phyloP scores from a whole-genome alignment of 169 alveolate species.

The Toxoplasma gondii region DNA sequence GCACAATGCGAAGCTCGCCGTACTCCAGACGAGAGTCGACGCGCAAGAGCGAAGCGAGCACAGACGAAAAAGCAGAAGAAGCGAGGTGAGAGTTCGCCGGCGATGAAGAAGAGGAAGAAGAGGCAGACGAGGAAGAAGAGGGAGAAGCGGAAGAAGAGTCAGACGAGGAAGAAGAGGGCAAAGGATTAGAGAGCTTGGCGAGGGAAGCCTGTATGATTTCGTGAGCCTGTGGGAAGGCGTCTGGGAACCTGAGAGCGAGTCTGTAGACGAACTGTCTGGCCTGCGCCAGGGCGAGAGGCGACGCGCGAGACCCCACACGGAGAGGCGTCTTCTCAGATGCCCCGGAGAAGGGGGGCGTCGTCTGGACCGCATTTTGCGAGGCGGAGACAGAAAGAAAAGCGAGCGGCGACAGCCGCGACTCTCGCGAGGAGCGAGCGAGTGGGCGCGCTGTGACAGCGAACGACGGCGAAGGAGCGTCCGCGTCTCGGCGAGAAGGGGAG shows the following conservation, averaged over 20 bases:
- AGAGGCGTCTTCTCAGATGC: neutral
- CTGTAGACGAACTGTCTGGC: constrained; percentile 22
- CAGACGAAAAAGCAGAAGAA: neutral
- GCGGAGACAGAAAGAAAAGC: too few species aligned
- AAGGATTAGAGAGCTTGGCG: neutral
- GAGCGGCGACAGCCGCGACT: too few species aligned
- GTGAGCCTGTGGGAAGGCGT: constrained; percentile 12
- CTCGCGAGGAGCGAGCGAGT: too few species aligned
- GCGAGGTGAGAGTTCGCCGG: neutral
- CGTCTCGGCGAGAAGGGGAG: too few species aligned
- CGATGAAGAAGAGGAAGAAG: neutral
- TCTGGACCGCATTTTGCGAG: too few species aligned
- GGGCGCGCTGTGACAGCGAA: too few species aligned
- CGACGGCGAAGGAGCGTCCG: too few species aligned
- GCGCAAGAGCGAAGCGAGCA: neutral
- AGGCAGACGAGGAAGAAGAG: neutral
- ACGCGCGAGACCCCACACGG: constrained; percentile 46
- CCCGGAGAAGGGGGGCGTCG: too few species aligned
- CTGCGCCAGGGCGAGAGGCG: constrained; percentile 46
- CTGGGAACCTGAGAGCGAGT: neutral
- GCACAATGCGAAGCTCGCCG: constrained; percentile 39
- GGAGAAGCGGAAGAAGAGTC: neutral
- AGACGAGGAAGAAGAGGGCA: neutral
- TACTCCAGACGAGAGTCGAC: constrained; percentile 44
- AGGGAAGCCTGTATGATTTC: neutral